Base-by-base conservation (phyloP, 164 flowering plant species). In the Piper betle region DNA sequence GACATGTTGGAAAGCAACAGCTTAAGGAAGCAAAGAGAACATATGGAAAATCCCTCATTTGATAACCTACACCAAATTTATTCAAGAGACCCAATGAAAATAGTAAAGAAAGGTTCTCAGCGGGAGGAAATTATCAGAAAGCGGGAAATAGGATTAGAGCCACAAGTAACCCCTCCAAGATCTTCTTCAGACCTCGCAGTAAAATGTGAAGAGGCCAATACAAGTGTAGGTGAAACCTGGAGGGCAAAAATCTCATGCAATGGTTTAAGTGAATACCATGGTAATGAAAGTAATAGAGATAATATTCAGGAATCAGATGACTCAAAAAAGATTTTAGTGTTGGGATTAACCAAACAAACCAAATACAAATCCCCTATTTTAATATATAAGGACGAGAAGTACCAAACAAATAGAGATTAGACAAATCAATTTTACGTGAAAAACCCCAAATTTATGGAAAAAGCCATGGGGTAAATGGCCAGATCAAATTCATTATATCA, bases 141-240 rank as follows among this genome's bases (percentile, higher is more conserved):
- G 60, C 73, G 68, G 40, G 64, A 64, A 18, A 66, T 8, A 58
- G 2, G 33, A 25, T 25, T 25, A 25, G 11, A 46, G 15, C 50
- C 50, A 46, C 50, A 46, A 46, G 15, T 46, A 8, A 68, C 70
- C 53, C 39, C 42, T 25, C 65, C 64, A 19, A 41, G 39, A 61
- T 56, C 72, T 39, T 57, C 67, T 53, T 62, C 62, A 17, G 60
- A 54, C 19, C 79, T 67, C 64, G 67, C 65, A 18, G 52, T 41
- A 13, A 39, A 7, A 6, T 25, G 2, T 25, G 50, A 46, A 46
- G 9, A 46, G 15, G 50, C 50, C 15, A 12, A 9, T 46, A 2
- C 50, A 46, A 46, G 50, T 8, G 15, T 12, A 1, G 50, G 50
- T 46, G 50, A 9, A 46, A 15, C 10, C 15, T 46, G 12, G 12